Evolutionary conservation across 495 filamentous ascomycete species (phyloP).

Genomic region (Neurospora hispaniola): DNA sequence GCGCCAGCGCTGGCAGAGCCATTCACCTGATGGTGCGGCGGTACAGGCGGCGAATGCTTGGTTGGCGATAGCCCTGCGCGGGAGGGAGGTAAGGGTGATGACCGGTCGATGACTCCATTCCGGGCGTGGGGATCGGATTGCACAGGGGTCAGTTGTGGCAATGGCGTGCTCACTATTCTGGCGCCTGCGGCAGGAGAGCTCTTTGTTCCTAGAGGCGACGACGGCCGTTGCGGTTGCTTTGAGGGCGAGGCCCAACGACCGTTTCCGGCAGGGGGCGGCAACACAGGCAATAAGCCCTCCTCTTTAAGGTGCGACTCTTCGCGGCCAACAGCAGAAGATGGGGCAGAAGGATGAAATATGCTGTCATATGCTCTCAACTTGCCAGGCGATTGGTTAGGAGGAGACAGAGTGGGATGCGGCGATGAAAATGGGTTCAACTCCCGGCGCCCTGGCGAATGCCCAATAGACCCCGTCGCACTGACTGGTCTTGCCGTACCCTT

Average conservation of each 20-base stretch:
- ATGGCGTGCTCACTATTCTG: conserved; percentile 11
- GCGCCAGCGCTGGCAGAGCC: conserved; percentile 9
- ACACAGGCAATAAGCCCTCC: conserved; percentile 11
- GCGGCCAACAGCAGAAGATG: conserved; percentile 5
- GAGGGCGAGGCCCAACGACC: conserved; percentile 19
- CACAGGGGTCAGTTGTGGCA: conserved; percentile 18
- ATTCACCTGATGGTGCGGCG: conserved; percentile 15
- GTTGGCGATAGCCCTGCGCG: conserved; percentile 63
- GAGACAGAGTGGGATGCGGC: conserved; percentile 31
- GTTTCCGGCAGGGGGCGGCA: conserved; percentile 15
- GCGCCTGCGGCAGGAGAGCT: conserved; percentile 6
- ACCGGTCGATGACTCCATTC: conserved; percentile 9
- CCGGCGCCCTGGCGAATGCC: conserved; percentile 1
- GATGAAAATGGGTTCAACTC: conserved; percentile 32
- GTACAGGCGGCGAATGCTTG: conserved; percentile 50
- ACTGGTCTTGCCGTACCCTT: not conserved
- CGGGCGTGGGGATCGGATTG: conserved; percentile 7
- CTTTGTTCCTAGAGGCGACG: conserved; percentile 26
- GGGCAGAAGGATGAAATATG: conserved; percentile 24
- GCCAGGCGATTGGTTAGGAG: conserved; percentile 28
- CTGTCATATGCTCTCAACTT: conserved; percentile 32
- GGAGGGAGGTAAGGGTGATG: conserved; percentile 41
- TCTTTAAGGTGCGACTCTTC: not conserved
- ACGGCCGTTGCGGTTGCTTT: conserved; percentile 19
- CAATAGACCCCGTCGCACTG: not conserved